phyloP scores from a whole-genome alignment of 495 filamentous ascomycete genomes.

The Cenococcum geophilum region DNA sequence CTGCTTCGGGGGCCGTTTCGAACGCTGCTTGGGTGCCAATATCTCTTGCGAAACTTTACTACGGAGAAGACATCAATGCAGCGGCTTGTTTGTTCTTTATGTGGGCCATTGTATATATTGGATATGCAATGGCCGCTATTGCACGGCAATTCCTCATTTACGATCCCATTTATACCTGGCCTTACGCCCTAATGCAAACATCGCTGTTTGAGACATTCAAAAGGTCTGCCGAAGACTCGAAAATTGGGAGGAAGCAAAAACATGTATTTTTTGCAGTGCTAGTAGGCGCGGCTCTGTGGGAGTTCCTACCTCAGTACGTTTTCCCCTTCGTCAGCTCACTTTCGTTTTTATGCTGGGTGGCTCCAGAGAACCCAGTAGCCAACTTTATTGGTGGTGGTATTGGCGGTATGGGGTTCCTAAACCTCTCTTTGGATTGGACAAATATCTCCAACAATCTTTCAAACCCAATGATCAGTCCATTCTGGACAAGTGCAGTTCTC shows the following conservation, averaged over 20 bases:
- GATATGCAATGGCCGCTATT: conserved; percentile 51
- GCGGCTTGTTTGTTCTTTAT: conserved; percentile 53
- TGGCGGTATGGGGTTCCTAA: conserved; percentile 55
- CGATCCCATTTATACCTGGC: conserved; percentile 51
- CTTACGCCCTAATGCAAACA: conserved; percentile 48
- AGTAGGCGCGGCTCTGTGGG: conserved; percentile 49
- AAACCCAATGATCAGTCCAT: conserved; percentile 50
- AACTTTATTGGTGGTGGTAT: conserved; percentile 54
- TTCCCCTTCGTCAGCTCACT: conserved; percentile 54
- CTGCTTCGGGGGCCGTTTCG: conserved; percentile 50
- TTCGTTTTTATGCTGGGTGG: conserved; percentile 58
- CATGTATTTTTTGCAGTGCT: conserved; percentile 50
- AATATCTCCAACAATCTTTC: conserved; percentile 47
- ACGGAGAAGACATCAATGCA: conserved; percentile 45
- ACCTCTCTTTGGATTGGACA: conserved; percentile 52
- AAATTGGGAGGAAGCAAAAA: conserved; percentile 47
- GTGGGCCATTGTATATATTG: conserved; percentile 51
- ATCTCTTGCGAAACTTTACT: conserved; percentile 50
- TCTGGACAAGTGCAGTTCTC: conserved; percentile 51
- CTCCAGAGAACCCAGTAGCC: conserved; percentile 48
- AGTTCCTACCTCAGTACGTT: conserved; percentile 54
- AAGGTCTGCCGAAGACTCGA: conserved; percentile 39
- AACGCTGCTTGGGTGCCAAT: conserved; percentile 48
- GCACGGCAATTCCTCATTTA: conserved; percentile 51
- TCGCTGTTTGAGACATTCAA: conserved; percentile 51